These are phyloP conservation scores for Phytomonas serpens DNA, from an alignment of 208 protist genomes.

Conservation along the genomic window DNA sequence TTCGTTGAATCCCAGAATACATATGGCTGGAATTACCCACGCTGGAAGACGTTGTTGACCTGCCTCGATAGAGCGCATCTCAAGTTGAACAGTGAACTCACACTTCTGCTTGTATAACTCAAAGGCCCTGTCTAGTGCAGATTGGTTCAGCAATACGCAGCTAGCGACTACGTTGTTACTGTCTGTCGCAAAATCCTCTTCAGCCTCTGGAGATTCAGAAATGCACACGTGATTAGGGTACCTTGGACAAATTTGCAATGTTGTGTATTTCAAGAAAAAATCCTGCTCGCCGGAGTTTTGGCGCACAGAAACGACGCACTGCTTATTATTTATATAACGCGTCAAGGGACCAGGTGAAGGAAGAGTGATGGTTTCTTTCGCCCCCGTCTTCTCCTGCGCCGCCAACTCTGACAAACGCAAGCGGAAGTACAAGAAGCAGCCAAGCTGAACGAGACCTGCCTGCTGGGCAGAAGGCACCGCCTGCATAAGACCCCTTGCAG, in stretches of 20 bases:
- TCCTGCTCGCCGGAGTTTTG: slow-evolving; percentile 36
- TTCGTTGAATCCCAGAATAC: slow-evolving; percentile 77
- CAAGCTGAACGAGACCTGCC: slow-evolving; percentile 53
- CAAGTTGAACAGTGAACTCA: slow-evolving; percentile 78
- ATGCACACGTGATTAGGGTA: slow-evolving; percentile 32
- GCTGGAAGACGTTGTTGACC: slow-evolving; percentile 49
- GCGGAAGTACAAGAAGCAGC: slow-evolving; percentile 70
- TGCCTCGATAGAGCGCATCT: slow-evolving; percentile 60
- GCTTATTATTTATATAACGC: slow-evolving; percentile 18
- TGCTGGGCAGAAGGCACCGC: slow-evolving; percentile 54
- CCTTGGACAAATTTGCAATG: slow-evolving; percentile 25
- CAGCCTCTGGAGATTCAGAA: slow-evolving; percentile 4
- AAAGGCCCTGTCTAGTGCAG: slow-evolving; percentile 44
- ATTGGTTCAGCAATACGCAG: slow-evolving; percentile 58
- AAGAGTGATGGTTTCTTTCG: neutral
- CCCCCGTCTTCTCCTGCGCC: neutral
- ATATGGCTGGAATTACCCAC: slow-evolving; percentile 66
- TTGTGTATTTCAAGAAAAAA: slow-evolving; percentile 54
- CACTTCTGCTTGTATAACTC: slow-evolving; percentile 67
- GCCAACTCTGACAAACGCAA: slow-evolving; percentile 26
- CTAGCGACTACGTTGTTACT: slow-evolving; percentile 17
- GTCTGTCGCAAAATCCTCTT: slow-evolving; percentile 14
- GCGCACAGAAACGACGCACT: slow-evolving; percentile 22
- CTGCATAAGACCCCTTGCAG: slow-evolving; percentile 47
- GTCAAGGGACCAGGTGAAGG: slow-evolving; percentile 17